Evolutionary conservation across 352 stramenopile species (phyloP), one percentile per base, ranked within the genome.

Genomic region (Pythium dissotocum): DNA sequence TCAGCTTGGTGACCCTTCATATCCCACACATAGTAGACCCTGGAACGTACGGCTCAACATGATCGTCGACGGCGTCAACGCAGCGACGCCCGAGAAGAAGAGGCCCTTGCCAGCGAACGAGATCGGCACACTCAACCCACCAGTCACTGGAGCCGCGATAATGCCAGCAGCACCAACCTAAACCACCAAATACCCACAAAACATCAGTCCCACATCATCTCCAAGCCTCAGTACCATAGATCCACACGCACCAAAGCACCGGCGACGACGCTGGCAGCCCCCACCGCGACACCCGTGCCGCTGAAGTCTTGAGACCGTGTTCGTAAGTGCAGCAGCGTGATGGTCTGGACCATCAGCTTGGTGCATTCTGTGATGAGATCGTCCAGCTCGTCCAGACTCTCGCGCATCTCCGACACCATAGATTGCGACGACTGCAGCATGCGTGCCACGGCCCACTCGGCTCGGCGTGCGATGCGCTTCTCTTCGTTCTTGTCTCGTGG

Each of bases 331-430:
- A 96, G 69, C 67, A 96, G 62, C 55, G 88, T 96, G 53, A 96
- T 90, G n/a, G 83, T 79, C 67, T 94, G 82, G 28, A 94, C 86
- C 80, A 96, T 92, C 12, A 96, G 77, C 75, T 92, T 89, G 13
- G 81, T 94, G 65, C 86, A 91, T 69, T 94, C 85, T 0, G 78
- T 83, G 26, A 83, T 89, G 4, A 96, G 73, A 57, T 94, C 81
- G 70, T 96, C 86, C 28, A 96, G 67, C 57, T 96, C 86, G 51
- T 89, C 83, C 28, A 94, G 58, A 55, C 73, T 90, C 61, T 92
- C 82, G 13, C 79, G 77, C 72, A 96, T 93, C 63, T 94, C 85
- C 0, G 59, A 51, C 18, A 87, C 80, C 55, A 92, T 91, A 1
- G 81, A 80, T 61, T 87, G 75, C 1, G 79, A 63, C 61, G 80